These are phyloP conservation scores for Agastache rugosa DNA, from an alignment of 257 asterid species.

Conservation along the genomic window DNA sequence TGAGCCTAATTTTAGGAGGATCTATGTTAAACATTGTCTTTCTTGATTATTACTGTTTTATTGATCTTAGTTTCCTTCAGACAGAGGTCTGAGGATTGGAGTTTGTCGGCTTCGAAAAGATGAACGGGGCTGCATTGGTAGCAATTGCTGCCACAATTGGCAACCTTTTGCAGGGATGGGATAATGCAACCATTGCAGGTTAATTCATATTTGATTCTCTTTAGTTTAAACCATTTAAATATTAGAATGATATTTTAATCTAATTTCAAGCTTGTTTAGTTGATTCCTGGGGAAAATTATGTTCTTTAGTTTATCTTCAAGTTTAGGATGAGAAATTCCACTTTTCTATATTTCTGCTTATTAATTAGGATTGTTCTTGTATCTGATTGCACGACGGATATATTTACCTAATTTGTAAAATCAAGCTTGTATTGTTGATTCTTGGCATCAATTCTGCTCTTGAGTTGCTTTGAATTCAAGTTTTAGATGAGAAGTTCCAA, in stretches of 20 bases:
- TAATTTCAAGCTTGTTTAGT: neutral
- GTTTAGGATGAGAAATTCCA: neutral
- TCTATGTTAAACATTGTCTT: constrained; percentile 34
- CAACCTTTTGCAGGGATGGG: constrained; percentile 88
- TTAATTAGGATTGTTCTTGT: neutral
- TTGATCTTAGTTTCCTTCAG: constrained; percentile 27
- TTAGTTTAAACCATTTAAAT: neutral
- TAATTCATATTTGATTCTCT: constrained; percentile 16
- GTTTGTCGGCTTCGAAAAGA: constrained; percentile 37
- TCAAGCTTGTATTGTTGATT: constrained; percentile 3
- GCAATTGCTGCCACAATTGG: constrained; percentile 84
- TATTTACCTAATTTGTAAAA: neutral
- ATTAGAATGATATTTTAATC: neutral
- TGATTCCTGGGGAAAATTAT: neutral
- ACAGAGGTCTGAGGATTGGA: constrained; percentile 35
- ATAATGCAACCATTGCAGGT: constrained; percentile 92
- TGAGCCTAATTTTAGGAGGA: constrained; percentile 27
- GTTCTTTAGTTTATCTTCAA: neutral
- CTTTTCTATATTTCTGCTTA: neutral
- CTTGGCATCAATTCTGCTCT: neutral
- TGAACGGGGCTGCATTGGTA: constrained; percentile 80
- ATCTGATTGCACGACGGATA: neutral
- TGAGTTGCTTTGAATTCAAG: neutral
- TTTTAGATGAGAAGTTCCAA: neutral
- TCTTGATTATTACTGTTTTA: constrained; percentile 26